phyloP scores from a whole-genome alignment of 805 yeast species.

The Komagataella pseudopastoris region DNA sequence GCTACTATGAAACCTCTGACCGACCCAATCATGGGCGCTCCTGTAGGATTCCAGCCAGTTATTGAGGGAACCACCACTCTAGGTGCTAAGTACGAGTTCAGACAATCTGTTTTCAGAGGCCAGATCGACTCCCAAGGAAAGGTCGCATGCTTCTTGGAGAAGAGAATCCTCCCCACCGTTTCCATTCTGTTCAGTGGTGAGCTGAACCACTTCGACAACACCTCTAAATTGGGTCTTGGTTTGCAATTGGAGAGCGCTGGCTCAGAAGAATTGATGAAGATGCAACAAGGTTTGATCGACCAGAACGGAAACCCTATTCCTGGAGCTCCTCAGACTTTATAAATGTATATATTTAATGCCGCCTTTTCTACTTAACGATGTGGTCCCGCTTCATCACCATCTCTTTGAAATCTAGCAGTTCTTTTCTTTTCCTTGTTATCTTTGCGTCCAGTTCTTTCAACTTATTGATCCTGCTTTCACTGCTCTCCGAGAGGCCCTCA shows the following conservation, averaged over 20 bases:
- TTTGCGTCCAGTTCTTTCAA: slow-evolving; percentile 20
- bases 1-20: slow-evolving; percentile 66
- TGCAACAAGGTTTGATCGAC: slow-evolving; percentile 79
- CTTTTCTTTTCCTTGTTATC: slow-evolving; percentile 14
- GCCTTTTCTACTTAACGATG: neutral
- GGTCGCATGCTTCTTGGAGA: slow-evolving; percentile 83
- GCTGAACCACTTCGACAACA: slow-evolving; percentile 71
- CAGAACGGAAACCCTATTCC: slow-evolving; percentile 79
- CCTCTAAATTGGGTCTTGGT: slow-evolving; percentile 84
- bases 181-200: slow-evolving; percentile 81
- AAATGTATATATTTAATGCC: neutral
- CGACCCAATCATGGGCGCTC: slow-evolving; percentile 63
- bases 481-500: slow-evolving; percentile 30
- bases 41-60: slow-evolving; percentile 73
- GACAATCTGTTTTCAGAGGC: slow-evolving; percentile 92
- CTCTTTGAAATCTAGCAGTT: slow-evolving; percentile 10
- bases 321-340: slow-evolving; percentile 18
- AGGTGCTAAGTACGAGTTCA: slow-evolving; percentile 96
- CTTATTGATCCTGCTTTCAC: slow-evolving; percentile 19
- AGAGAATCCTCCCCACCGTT: slow-evolving; percentile 84
- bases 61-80: slow-evolving; percentile 86
- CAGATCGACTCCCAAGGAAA: slow-evolving; percentile 86
- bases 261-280: slow-evolving; percentile 80
- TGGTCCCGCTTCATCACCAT: slow-evolving; percentile 6
- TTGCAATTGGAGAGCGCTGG: slow-evolving; percentile 94